Evolutionary conservation across 1,139 yeast species (phyloP).

Genomic region (Yamadazyma mexicana): DNA sequence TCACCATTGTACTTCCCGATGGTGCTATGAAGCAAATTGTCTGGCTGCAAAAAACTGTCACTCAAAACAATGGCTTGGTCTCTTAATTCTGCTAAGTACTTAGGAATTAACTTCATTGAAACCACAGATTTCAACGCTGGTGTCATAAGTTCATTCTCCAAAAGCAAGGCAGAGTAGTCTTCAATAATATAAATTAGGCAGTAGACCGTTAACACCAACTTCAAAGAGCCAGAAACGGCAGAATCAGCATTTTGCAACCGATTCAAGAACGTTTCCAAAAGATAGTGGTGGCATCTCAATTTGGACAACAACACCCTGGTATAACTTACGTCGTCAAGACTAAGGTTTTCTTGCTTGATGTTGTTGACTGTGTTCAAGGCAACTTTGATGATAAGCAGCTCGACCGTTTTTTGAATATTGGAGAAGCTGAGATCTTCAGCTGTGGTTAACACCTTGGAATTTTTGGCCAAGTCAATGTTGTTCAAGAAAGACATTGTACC

Average conservation of each 20-base stretch:
- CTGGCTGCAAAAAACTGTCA: constrained; percentile 47
- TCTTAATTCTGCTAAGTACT: constrained; percentile 33
- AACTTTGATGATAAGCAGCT: constrained; percentile 39
- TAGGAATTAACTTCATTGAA: constrained; percentile 28
- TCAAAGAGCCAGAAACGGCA: constrained; percentile 21
- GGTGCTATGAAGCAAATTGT: constrained; percentile 40
- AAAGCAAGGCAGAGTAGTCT: constrained; percentile 36
- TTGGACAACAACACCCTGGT: constrained; percentile 58
- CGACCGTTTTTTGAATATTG: constrained; percentile 35
- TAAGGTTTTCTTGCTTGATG: constrained; percentile 21
- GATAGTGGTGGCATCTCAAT: constrained; percentile 42
- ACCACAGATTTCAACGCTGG: constrained; percentile 30
- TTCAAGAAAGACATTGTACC: constrained; percentile 37
- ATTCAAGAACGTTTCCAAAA: constrained; percentile 26
- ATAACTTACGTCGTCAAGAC: constrained; percentile 47
- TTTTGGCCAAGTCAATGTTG: constrained; percentile 27
- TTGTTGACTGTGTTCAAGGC: constrained; percentile 27
- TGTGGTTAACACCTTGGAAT: constrained; percentile 23
- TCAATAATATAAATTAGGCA: constrained; percentile 29
- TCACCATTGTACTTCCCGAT: constrained; percentile 46
- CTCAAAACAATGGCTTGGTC: constrained; percentile 43
- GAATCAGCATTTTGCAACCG: constrained; percentile 20
- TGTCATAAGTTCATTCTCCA: constrained; percentile 32
- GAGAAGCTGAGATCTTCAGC: constrained; percentile 29
- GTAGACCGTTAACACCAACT: constrained; percentile 23